Percentiles rank a stretch among this genome's conserved stretches.
phyloP scores from a whole-genome alignment of 1,284 basidiomycete species.

The Leccinum laetum region DNA sequence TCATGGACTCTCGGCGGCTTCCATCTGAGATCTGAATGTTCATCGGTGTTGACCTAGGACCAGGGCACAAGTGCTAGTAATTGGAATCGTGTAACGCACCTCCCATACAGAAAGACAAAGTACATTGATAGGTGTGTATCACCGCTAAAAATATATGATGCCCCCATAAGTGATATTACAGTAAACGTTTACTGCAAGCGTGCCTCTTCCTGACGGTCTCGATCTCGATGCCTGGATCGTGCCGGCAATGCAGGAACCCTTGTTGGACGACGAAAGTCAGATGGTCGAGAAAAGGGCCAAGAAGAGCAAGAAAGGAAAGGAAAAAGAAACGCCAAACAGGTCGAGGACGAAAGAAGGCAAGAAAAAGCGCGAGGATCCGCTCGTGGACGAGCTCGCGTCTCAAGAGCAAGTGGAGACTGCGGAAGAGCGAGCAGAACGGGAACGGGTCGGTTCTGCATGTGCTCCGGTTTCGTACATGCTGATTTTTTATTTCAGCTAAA shows the following conservation, averaged over 20 bases:
- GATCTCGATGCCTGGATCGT: slow-evolving; percentile 88
- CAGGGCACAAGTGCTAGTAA: no score
- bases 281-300: slow-evolving; percentile 34
- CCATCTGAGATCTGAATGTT: no score
- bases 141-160: no score
- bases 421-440: slow-evolving; percentile 58
- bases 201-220: slow-evolving; percentile 81
- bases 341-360: slow-evolving; percentile 32
- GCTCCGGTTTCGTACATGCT: not conserved
- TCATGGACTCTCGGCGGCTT: no score
- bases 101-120: no score
- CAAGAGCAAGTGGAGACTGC: slow-evolving; percentile 47
- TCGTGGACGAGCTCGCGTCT: slow-evolving; percentile 29
- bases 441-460: slow-evolving; percentile 43
- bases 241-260: slow-evolving; percentile 52
- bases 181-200: slow-evolving; percentile 22
- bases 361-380: slow-evolving; percentile 33
- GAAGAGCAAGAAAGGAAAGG: slow-evolving; percentile 52
- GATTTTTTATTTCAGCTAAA: slow-evolving; percentile 47
- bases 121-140: no score
- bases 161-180: no score
- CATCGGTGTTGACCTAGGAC: no score
- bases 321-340: slow-evolving; percentile 40
- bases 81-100: no score
- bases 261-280: slow-evolving; percentile 31